phyloP scores from a whole-genome alignment of 2,329 filamentous ascomycete species.

The Fusarium agapanthi region DNA sequence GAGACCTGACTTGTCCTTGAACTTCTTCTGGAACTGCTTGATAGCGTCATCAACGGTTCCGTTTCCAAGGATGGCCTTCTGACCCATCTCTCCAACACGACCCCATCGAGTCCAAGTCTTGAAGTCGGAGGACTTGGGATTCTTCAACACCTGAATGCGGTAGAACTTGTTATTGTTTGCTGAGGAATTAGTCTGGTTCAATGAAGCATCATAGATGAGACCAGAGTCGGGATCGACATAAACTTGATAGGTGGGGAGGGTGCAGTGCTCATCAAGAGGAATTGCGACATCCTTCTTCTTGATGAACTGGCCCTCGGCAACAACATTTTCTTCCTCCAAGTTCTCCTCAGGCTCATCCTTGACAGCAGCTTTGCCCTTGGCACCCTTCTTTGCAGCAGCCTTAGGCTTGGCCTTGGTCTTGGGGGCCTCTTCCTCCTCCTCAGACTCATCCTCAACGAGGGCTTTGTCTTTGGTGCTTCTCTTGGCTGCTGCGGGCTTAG shows the following conservation, averaged over 20 bases:
- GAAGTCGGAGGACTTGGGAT: slow-evolving; percentile 51
- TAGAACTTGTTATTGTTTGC: slow-evolving; percentile 88
- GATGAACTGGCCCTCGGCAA: slow-evolving; percentile 56
- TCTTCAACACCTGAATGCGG: slow-evolving; percentile 69
- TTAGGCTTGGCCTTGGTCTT: slow-evolving; percentile 36
- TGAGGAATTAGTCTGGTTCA: slow-evolving; percentile 79
- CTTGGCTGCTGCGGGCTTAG: slow-evolving; percentile 14
- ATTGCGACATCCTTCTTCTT: slow-evolving; percentile 57
- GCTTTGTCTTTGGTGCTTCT: slow-evolving; percentile 38
- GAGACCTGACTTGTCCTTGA: slow-evolving; percentile 69
- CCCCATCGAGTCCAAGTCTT: slow-evolving; percentile 83
- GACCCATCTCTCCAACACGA: slow-evolving; percentile 71
- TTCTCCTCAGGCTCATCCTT: slow-evolving; percentile 40
- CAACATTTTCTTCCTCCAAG: slow-evolving; percentile 46
- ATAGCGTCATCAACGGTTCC: slow-evolving; percentile 56
- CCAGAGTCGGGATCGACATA: slow-evolving; percentile 69
- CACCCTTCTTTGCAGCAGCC: slow-evolving; percentile 35
- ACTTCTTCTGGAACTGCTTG: slow-evolving; percentile 66
- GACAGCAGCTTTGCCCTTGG: slow-evolving; percentile 33
- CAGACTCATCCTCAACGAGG: slow-evolving; percentile 41
- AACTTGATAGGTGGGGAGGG: slow-evolving; percentile 58
- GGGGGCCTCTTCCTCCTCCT: slow-evolving; percentile 23
- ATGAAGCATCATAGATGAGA: slow-evolving; percentile 78
- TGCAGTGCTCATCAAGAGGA: slow-evolving; percentile 59
- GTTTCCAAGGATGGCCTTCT: slow-evolving; percentile 54